Conservation (phyloP, 306 rosid genomes). For the Lupinus albus region DNA sequence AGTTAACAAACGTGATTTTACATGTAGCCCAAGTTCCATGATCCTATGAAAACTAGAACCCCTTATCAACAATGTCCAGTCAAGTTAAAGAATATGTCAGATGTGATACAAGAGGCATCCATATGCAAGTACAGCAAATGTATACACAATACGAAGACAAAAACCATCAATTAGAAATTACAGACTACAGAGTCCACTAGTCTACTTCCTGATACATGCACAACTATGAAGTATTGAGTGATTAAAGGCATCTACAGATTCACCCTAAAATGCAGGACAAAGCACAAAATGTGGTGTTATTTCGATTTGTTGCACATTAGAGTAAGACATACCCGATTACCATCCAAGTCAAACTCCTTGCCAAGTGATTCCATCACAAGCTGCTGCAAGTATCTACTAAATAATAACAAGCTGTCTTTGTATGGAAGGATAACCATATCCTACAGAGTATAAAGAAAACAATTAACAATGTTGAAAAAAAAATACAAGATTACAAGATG, state of each 20-base stretch:
- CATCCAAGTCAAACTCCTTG: constrained; percentile 97
- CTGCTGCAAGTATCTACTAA: constrained; percentile 97
- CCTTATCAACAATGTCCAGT: constrained; percentile 8
- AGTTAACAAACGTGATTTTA: constrained; percentile 1
- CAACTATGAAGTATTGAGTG: constrained; percentile 15
- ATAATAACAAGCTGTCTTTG: constrained; percentile 85
- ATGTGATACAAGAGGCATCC: constrained; percentile 11
- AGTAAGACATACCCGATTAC: constrained; percentile 73
- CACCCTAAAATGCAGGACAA: neutral
- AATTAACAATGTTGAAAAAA: constrained; percentile 32
- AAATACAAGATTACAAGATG: constrained; percentile 14
- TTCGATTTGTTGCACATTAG: constrained; percentile 33
- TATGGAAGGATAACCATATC: constrained; percentile 99
- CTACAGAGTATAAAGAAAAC: constrained; percentile 45
- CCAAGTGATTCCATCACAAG: constrained; percentile 99
- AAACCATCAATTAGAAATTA: constrained; percentile 12
- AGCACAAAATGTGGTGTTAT: neutral
- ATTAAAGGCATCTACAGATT: neutral
- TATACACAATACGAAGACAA: neutral
- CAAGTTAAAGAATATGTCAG: constrained; percentile 8
- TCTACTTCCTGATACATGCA: constrained; percentile 10
- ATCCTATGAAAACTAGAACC: constrained; percentile 18
- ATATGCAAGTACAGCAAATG: neutral
- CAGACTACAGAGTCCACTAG: constrained; percentile 6
- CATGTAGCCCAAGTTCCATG: constrained; percentile 2